Conservation (phyloP, 23 red algal genomes). For the Cyanidium caldarium region DNA sequence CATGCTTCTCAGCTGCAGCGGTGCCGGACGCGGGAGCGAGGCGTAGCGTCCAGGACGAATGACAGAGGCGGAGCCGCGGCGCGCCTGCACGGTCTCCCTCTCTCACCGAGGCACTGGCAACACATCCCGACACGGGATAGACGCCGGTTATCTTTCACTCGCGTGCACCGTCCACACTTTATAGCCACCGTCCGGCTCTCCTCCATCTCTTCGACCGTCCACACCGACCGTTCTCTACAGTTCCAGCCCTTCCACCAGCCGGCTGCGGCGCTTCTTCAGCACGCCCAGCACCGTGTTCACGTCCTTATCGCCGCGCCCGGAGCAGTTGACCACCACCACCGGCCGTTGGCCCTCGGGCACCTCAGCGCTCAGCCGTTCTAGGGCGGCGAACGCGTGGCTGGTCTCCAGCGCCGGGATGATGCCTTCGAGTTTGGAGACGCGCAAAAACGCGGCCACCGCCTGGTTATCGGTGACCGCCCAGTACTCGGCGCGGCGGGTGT, state of each 20-base stretch:
- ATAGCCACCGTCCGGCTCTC: too few relatives aligned
- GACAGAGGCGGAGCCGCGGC: too few relatives aligned
- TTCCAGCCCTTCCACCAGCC: background rate
- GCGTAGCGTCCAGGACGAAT: too few relatives aligned
- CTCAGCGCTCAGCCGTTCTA: slow-evolving; percentile 46
- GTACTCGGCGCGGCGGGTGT: slow-evolving; percentile 78
- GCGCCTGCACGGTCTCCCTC: too few relatives aligned
- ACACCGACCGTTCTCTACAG: background rate
- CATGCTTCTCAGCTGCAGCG: too few relatives aligned
- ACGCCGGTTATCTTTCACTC: too few relatives aligned
- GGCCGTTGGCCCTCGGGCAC: slow-evolving; percentile 38
- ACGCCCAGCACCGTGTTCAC: slow-evolving; percentile 45
- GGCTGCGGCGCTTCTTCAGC: slow-evolving; percentile 8
- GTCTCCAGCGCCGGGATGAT: slow-evolving; percentile 98
- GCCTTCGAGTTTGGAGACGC: slow-evolving; percentile 55
- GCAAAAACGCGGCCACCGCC: slow-evolving; percentile 82
- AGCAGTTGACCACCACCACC: slow-evolving; percentile 63
- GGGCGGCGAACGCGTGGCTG: slow-evolving; percentile 65
- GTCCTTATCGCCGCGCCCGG: slow-evolving; percentile 89
- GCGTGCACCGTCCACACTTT: too few relatives aligned
- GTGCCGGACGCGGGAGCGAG: too few relatives aligned
- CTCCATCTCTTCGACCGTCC: too few relatives aligned
- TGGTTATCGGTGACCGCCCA: slow-evolving; percentile 65
- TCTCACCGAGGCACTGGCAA: too few relatives aligned
- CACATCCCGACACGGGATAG: too few relatives aligned